Base-by-base conservation (phyloP, 2,329 filamentous ascomycete species). In the Karstenula rhodostoma region DNA sequence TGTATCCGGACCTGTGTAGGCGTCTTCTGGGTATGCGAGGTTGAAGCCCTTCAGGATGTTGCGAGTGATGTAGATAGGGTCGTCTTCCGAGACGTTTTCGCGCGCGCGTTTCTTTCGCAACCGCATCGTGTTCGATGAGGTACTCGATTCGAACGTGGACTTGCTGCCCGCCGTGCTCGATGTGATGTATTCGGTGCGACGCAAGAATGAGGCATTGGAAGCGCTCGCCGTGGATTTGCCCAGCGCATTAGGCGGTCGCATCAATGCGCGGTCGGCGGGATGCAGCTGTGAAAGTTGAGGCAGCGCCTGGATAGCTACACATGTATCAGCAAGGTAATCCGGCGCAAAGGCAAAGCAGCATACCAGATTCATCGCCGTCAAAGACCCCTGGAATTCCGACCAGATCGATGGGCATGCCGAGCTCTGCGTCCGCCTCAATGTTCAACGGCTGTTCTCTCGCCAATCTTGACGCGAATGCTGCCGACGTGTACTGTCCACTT, bases 361-460 rank as follows among this genome's bases (percentile, higher is more conserved):
- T 84, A 97, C 94, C 93, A 80, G 90, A 90, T 83, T 98, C 94
- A 77, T 98, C 93, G 60, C 94, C 94, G 72, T 98, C 90, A 73
- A 98, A 97, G 59, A 98, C 89, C 32, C 94, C 93, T 7, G 94
- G 94, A 82, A 98, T 92, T 72, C 95, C 95, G 59, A 98, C 91
- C 68, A 99, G 82, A 77, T 98, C 94, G 75, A 99, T 88, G 61
- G 94, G 93, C 95, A 99, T 98, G 59, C 95, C 95, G 69, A 98
- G 86, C 82, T 99, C 95, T 9, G 94, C 95, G 86, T 99, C 95
- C 32, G 93, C 93, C 80, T 99, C 95, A 63, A 99, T 95, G 75
- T 97, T 98, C 51, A 97, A 84, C 55, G 94, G 92, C 82, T 98
- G 95, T 73, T 97, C 93, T 73, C 94, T 86, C 19, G 92, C 93